Base-by-base conservation (phyloP, 2,329 filamentous ascomycete genomes). In the Diaporthe vexans region DNA sequence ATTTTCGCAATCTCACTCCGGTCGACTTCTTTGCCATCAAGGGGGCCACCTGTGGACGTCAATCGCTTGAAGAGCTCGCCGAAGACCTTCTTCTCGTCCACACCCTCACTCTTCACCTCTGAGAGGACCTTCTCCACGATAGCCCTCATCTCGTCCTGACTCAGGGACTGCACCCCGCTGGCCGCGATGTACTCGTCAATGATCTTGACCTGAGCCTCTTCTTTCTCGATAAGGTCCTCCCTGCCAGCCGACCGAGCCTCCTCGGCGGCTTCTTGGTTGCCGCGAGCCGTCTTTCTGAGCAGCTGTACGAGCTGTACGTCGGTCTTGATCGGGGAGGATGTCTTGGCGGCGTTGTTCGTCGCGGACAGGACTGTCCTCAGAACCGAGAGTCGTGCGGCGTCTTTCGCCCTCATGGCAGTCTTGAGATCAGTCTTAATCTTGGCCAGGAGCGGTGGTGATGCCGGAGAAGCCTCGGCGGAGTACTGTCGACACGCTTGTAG, bases 301-400 rank as follows among this genome's bases (percentile, higher is more conserved):
- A 95, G 85, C 10, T 87, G 85, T 37, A 95, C 89, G 72, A 96
- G 87, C 79, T 93, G 90, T 76, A 89, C 87, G 82, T 96, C 93
- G 29, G 91, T 94, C 72, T 85, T 86, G 79, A 95, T 90, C n/a
- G 94, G 94, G 21, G 68, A 65, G 52, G 85, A 86, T 52, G 88
- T 80, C 84, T 95, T 95, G 81, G 91, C 92, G 46, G 93, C 91
- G 83, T 95, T 95, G 78, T 92, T 91, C 76, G 93, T 91, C 76
- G 93, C 89, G 43, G 93, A 87, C 77, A 95, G 88, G 76, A 95
- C 85, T 54, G 88, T 83, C 77, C 94, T 92, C 65, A 96, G 88
- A 51, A 94, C 93, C 52, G 89, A 85, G 35, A 95, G 89, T 3
- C 92, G 91, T 35, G 90, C 85, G 35, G 86, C 83, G 80, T 93